Evolutionary conservation across 2,329 filamentous ascomycete genomes (phyloP), one percentile per base, ranked within the genome.

Genomic region (Xylariaceae sp.): DNA sequence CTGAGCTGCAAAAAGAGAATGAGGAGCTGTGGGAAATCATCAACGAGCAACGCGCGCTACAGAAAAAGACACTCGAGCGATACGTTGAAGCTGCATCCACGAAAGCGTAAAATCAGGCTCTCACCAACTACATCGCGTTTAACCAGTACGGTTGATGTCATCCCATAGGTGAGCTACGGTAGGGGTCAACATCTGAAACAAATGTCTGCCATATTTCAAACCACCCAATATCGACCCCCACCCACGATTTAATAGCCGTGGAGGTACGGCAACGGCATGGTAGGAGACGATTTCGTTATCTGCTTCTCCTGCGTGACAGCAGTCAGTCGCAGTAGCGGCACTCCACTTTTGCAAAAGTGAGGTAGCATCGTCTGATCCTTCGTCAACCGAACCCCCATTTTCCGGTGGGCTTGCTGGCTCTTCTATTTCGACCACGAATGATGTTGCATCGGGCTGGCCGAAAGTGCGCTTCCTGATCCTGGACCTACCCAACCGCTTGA

Each of bases 11-110:
- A 45, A 75, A 72, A 52, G 78, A 80, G 58, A 78, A 79, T 53
- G 72, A 77, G 36, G 75, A 78, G 58, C 69, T 81, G 11, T 75
- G 76, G 69, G 71, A 76, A 41, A 74, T 81, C 59, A 73, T 81
- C 45, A 74, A 76, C 49, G 78, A 77, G 58, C 76, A 79, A 60
- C 73, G 72, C 12, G 70, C 70, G 6, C 68, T 79, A 21, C 75
- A 79, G 61, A 77, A 76, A 58, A 75, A 73, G 65, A 76, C 73
- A 1, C 53, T 73, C 7, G 59, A 72, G 41, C 63, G 66, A 48
- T 71, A 70, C 23, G 44, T 67, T 23, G 69, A 71, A 31, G 65
- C 64, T n/a, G 66, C 66, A 44, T 66, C 68, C 8, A 46, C 63
- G 26, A 69, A 63, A 28, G 43, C 64, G 8, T 71, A 57, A 67